Percentiles rank a stretch among this genome's conserved stretches.
Evolutionary conservation across 352 stramenopile genomes (phyloP).

Genomic region (Pythium phragmiticola): DNA sequence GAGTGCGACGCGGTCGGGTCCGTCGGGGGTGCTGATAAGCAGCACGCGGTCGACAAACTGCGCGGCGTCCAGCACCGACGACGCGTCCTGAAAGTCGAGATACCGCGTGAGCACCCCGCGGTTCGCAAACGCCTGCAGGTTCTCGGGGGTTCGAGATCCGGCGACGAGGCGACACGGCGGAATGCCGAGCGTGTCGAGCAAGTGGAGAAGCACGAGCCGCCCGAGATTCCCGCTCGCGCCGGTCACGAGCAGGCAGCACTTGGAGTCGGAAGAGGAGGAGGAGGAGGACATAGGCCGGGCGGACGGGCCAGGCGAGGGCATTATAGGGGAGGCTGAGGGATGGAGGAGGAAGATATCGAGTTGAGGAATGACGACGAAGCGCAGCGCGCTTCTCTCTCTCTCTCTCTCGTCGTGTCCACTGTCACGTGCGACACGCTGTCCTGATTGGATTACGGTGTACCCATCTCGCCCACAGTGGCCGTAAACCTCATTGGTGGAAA

Average conservation of each 20-base stretch:
- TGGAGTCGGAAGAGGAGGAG: background rate
- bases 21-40: conserved; percentile 16
- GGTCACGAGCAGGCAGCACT: conserved; percentile 25
- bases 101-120: conserved; percentile 18
- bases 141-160: conserved; percentile 19
- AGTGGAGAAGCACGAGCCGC: conserved; percentile 14
- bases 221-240: conserved; percentile 26
- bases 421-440: too few species aligned
- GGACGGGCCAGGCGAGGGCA: background rate
- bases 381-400: too few species aligned
- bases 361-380: too few species aligned
- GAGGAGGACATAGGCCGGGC: background rate
- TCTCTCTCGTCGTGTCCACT: too few species aligned
- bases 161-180: conserved; percentile 23
- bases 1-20: background rate
- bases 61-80: conserved; percentile 16
- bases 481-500: too few species aligned
- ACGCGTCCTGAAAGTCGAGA: conserved; percentile 18
- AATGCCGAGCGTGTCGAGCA: conserved; percentile 28
- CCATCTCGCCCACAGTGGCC: too few species aligned
- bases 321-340: background rate
- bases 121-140: conserved; percentile 4
- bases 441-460: too few species aligned
- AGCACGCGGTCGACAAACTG: conserved; percentile 24
- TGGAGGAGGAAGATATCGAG: background rate